Evolutionary conservation across 768 basidiomycete genomes (phyloP).

Genomic region (Steccherinum ochraceum): DNA sequence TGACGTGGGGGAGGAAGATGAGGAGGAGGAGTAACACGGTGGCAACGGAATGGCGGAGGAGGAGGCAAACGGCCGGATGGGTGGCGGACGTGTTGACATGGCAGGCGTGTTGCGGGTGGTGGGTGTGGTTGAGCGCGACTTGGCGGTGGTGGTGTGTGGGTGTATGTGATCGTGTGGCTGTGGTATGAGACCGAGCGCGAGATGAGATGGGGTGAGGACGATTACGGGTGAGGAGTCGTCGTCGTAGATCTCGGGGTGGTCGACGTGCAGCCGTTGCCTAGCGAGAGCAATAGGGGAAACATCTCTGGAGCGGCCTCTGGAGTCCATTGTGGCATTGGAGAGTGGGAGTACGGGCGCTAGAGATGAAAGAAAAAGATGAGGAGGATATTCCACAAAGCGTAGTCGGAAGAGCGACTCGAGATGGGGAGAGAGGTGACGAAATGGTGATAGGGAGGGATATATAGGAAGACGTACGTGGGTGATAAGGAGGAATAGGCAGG

Average conservation of each 20-base stretch:
- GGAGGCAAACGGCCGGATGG: constrained; percentile 16
- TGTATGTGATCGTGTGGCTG: no score
- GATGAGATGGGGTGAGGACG: constrained; percentile 7
- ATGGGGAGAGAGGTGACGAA: constrained; percentile 5
- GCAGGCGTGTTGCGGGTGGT: constrained; percentile 1
- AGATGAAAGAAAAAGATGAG: not conserved
- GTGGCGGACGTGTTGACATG: not conserved
- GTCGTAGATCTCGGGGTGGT: constrained; percentile 8
- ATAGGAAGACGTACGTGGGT: constrained; percentile 1
- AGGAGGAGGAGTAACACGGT: constrained; percentile 6
- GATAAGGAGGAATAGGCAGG: not conserved
- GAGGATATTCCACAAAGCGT: no score
- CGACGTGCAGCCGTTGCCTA: not conserved
- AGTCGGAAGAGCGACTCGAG: not conserved
- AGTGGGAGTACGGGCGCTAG: constrained; percentile 1
- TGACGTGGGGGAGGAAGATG: constrained; percentile 4
- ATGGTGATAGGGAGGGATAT: constrained; percentile 7
- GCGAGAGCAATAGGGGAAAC: constrained; percentile 20
- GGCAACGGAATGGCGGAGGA: constrained; percentile 13
- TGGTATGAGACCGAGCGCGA: no score
- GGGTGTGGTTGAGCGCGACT: constrained; percentile 10
- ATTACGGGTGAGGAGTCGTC: constrained; percentile 9
- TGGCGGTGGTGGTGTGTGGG: constrained; percentile 5
- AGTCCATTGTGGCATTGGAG: constrained; percentile 16
- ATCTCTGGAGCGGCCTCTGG: constrained; percentile 21